Conservation (phyloP, 2,329 filamentous ascomycete species). For the Trichophyton benhamiae region DNA sequence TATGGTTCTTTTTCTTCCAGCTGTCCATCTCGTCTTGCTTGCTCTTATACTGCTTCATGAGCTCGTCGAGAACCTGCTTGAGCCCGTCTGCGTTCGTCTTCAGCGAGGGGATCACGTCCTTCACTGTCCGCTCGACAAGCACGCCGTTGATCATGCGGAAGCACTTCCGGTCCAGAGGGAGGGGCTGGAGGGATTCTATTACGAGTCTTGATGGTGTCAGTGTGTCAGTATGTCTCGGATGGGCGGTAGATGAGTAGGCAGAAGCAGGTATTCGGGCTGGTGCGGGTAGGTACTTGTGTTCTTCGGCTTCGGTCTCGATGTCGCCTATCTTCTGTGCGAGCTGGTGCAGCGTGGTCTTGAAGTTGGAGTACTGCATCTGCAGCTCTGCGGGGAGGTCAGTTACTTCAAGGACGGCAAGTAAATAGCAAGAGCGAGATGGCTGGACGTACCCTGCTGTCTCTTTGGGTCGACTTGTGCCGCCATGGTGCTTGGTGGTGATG, state of each 20-base stretch:
- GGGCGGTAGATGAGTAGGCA: background rate
- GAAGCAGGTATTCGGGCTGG: no score
- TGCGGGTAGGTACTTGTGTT: constrained; percentile 68
- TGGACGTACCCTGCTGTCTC: constrained; percentile 36
- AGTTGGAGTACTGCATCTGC: constrained; percentile 39
- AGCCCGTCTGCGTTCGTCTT: constrained; percentile 89
- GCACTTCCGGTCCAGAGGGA: constrained; percentile 79
- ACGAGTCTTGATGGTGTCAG: constrained; percentile 55
- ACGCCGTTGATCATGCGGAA: constrained; percentile 99
- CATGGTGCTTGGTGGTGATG: constrained; percentile 18
- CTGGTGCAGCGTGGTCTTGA: constrained; percentile 67
- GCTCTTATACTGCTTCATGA: constrained; percentile 90
- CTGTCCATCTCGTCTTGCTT: constrained; percentile 93
- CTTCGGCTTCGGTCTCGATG: constrained; percentile 92
- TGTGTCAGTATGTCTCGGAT: background rate
- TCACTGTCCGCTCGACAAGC: constrained; percentile 81
- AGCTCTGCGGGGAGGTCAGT: constrained; percentile 28
- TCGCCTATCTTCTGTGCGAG: constrained; percentile 94
- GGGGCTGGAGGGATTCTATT: constrained; percentile 75
- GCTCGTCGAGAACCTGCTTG: constrained; percentile 84
- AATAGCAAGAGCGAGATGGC: background rate
- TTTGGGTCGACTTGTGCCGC: constrained; percentile 31
- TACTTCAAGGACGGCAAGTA: background rate
- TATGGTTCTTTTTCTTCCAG: constrained; percentile 57
- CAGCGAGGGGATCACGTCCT: constrained; percentile 80